These are phyloP conservation scores for Monosporascus sp. DNA, from an alignment of 2,329 filamentous ascomycete genomes.

Conservation along the genomic window DNA sequence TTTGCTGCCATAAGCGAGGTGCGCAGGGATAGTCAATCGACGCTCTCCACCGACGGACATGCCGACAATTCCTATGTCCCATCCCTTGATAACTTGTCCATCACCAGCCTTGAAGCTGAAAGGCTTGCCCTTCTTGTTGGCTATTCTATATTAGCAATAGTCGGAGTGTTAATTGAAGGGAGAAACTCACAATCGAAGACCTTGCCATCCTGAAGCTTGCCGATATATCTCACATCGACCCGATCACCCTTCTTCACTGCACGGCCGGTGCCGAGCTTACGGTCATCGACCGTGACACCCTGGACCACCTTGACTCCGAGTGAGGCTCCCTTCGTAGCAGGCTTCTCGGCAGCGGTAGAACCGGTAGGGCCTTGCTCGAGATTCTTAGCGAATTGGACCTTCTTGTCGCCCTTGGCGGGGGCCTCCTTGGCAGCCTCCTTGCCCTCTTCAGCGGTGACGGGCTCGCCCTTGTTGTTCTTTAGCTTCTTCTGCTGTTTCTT, in stretches of 20 bases:
- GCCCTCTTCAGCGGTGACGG: constrained; percentile 57
- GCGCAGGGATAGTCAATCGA: constrained; percentile 80
- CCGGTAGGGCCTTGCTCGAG: constrained; percentile 93
- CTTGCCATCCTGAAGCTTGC: constrained; percentile 91
- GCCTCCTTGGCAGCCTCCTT: constrained; percentile 47
- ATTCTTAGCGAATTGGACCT: constrained; percentile 98
- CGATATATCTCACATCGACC: constrained; percentile 95
- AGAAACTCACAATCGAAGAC: constrained; percentile 77
- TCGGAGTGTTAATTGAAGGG: constrained; percentile 16
- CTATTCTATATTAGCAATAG: constrained; percentile 37
- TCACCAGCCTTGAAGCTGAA: constrained; percentile 93
- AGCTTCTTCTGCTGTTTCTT: constrained; percentile 98
- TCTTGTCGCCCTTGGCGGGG: constrained; percentile 67
- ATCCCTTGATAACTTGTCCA: constrained; percentile 97
- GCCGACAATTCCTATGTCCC: constrained; percentile 90
- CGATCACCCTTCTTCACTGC: constrained; percentile 85
- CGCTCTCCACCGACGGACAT: constrained; percentile 94
- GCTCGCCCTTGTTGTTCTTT: constrained; percentile 96
- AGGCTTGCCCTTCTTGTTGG: constrained; percentile 98
- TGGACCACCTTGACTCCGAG: constrained; percentile 73
- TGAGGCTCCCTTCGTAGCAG: constrained; percentile 46
- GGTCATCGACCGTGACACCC: constrained; percentile 91
- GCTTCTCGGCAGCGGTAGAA: constrained; percentile 42
- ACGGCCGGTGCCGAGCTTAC: constrained; percentile 81
- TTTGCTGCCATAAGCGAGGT: constrained; percentile 85